A percentile compares a stretch with the other conserved stretches of the same genome.
phyloP scores from a whole-genome alignment of 1,284 basidiomycete species.

The Sanghuangporus baumii region DNA sequence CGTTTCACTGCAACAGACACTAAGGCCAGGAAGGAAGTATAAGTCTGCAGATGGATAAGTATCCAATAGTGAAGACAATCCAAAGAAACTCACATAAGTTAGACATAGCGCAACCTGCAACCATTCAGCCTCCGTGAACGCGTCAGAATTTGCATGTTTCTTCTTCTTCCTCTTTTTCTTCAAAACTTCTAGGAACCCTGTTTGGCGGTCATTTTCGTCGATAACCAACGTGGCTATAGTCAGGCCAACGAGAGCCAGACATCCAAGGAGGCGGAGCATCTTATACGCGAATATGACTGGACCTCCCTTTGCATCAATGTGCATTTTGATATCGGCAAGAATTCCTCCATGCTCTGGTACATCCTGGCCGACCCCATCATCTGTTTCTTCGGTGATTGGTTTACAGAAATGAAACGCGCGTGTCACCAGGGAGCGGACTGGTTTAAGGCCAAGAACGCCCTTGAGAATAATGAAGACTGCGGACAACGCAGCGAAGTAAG shows the following conservation, averaged over 20 bases:
- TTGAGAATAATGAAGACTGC: constrained; percentile 25
- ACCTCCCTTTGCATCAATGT: constrained; percentile 28
- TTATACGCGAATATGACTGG: constrained; percentile 30
- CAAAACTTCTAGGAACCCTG: not conserved
- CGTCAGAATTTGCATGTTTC: constrained; percentile 4
- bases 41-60: constrained; percentile 19
- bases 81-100: constrained; percentile 20
- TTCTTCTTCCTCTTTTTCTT: constrained; percentile 16
- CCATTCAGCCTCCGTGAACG: constrained; percentile 20
- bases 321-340: constrained; percentile 23
- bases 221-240: constrained; percentile 30
- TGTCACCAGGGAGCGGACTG: constrained; percentile 17
- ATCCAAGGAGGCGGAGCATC: constrained; percentile 31
- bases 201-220: constrained; percentile 19
- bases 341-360: constrained; percentile 19
- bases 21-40: constrained; percentile 28
- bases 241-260: constrained; percentile 32
- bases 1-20: constrained; percentile 26
- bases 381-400: not conserved
- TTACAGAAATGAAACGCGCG: constrained; percentile 7
- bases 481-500: constrained; percentile 26
- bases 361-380: constrained; percentile 8
- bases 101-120: constrained; percentile 23
- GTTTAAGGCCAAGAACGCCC: constrained; percentile 20
- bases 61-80: not conserved